phyloP scores from a whole-genome alignment of 176 grass and related monocot genomes.

The Musa itinerans region DNA sequence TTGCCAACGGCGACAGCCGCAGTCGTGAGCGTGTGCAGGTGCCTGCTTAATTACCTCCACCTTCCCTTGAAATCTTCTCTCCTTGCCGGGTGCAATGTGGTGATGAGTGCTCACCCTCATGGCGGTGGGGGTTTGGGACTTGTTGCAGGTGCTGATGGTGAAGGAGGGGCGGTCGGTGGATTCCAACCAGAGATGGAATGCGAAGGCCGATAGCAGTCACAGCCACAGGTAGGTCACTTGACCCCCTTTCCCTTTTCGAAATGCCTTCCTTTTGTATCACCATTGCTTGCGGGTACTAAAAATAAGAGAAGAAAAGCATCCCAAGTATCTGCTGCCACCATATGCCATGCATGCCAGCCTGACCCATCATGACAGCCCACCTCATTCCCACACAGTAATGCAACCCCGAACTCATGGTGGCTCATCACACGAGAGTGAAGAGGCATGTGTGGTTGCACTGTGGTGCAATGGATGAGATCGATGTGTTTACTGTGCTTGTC shows the following conservation, averaged over 20 bases:
- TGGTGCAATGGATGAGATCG: neutral
- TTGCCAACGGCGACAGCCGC: no score
- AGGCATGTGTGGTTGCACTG: neutral
- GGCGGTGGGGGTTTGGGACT: neutral
- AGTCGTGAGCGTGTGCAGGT: neutral
- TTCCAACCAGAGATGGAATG: slow-evolving; percentile 18
- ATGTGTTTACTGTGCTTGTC: neutral
- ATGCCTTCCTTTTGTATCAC: neutral
- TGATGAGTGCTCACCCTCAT: neutral
- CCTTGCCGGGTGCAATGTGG: neutral
- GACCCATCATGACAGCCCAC: slow-evolving; percentile 16
- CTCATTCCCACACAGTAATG: neutral
- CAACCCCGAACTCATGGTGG: neutral
- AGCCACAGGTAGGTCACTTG: slow-evolving; percentile 24
- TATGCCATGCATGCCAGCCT: slow-evolving; percentile 9
- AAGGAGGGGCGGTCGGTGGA: slow-evolving; percentile 19
- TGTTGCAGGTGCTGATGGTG: slow-evolving; percentile 4
- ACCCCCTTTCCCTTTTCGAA: no score
- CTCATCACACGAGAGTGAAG: neutral
- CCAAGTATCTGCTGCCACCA: neutral
- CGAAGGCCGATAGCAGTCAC: slow-evolving; percentile 6
- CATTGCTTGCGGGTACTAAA: slow-evolving; percentile 13
- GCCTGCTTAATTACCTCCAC: neutral
- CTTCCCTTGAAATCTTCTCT: neutral
- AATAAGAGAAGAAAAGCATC: neutral